Evolutionary conservation across 208 protist genomes (phyloP), one percentile per base, ranked within the genome.

Genomic region (Trypanosoma avium): DNA sequence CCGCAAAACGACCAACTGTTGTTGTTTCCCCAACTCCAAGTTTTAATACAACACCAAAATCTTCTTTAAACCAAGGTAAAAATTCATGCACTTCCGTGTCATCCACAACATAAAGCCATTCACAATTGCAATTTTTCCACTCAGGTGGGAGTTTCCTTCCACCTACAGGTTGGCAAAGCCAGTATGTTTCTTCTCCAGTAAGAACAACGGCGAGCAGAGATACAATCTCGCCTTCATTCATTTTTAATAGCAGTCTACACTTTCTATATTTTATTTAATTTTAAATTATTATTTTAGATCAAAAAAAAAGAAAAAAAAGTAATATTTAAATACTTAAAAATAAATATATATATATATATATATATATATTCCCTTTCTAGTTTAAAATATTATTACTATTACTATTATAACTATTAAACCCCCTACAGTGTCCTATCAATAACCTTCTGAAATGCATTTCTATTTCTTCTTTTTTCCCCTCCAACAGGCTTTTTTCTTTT

Each of bases 21-120:
- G 83, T 90, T 0, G 61, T 55, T 24, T 71, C 78, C 13, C 58
- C 50, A 19, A 55, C 46, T 52, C 64, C 81, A 32, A 95, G 50
- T 61, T 92, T 79, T 42, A 82, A 90, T 21, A 95, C 69, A 24
- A 35, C 35, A 33, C 59, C 59, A 29, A 73, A 36, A 43, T 56
- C 24, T 12, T 54, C 53, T n/a, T n/a, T 67, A 19, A 67, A 73
- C 67, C 58, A 65, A 45, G 67, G 53, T 17, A 65, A 22, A 21
- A 35, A 12, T 9, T 45, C 79, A 67, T 35, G 76, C 70, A 69
- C 78, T 77, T 42, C 74, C 66, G 68, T 74, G 21, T 72, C 69
- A 47, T 86, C 70, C 7, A 88, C 75, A 24, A 81, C 81, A 50
- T 95, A 95, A 8, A 95, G 63, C 86, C 89, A 95, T 40, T 73